A percentile compares a stretch with the other conserved stretches of the same genome.
Evolutionary conservation across 176 grass and related monocot species (phyloP).

Genomic region (Juncus effusus): DNA sequence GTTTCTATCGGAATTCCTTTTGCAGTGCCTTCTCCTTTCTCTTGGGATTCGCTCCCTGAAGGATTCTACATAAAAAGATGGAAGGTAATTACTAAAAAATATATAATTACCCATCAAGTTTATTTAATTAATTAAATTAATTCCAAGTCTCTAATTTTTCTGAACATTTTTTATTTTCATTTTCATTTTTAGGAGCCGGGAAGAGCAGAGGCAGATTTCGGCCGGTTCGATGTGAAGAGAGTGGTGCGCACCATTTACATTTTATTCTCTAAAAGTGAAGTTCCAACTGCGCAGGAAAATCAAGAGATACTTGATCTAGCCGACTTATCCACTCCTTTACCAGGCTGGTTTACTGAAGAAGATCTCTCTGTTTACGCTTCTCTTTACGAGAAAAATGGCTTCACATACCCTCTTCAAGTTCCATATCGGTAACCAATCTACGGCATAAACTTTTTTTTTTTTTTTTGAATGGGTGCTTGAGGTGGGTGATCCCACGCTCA

Average conservation of each 20-base stretch:
- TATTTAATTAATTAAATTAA: no score
- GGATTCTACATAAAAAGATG: constrained; percentile 68
- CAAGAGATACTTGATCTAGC: constrained; percentile 72
- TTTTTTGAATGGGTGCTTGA: no score
- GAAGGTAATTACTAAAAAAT: constrained; percentile 19
- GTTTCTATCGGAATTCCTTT: constrained; percentile 58
- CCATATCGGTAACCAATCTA: constrained; percentile 49
- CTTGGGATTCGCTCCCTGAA: constrained; percentile 33
- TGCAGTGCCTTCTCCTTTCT: not conserved
- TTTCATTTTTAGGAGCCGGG: constrained; percentile 40
- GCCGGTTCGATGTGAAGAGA: constrained; percentile 42
- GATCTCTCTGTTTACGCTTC: constrained; percentile 46
- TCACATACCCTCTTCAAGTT: constrained; percentile 57
- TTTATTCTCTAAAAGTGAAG: constrained; percentile 64
- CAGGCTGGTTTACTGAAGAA: constrained; percentile 57
- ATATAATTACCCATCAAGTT: no score
- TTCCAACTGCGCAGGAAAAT: constrained; percentile 44
- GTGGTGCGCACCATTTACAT: constrained; percentile 67
- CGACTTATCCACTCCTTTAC: constrained; percentile 40
- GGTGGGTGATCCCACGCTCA: no score
- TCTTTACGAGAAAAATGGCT: constrained; percentile 61
- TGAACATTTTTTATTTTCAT: not conserved
- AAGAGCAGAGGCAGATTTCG: constrained; percentile 62
- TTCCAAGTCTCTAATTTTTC: not conserved
- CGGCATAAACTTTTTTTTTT: not conserved